A percentile compares a stretch with the other conserved stretches of the same genome.
phyloP scores from a whole-genome alignment of 2,329 filamentous ascomycete species.

The Ceratocystis eucalypticola region DNA sequence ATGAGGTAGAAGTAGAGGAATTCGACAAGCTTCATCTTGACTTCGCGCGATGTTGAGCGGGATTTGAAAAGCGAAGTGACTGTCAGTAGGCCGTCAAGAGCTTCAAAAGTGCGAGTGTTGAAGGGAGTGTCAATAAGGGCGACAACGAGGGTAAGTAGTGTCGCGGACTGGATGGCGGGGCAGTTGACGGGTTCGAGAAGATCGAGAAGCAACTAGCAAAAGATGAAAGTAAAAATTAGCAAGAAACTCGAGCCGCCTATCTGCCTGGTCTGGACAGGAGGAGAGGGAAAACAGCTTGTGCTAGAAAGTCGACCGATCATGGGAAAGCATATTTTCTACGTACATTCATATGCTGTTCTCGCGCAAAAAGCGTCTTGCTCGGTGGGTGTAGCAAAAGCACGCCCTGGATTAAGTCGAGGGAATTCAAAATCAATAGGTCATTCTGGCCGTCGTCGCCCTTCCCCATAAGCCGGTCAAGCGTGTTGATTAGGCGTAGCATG shows the following conservation, averaged over 20 bases:
- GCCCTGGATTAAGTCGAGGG: slow-evolving; percentile 81
- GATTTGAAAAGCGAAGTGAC: slow-evolving; percentile 89
- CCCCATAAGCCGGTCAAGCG: slow-evolving; percentile 72
- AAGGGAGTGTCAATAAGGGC: slow-evolving; percentile 72
- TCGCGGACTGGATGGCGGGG: slow-evolving; percentile 79
- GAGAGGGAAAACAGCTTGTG: too few species aligned
- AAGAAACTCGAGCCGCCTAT: background rate
- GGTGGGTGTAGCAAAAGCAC: slow-evolving; percentile 78
- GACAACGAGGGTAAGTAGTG: slow-evolving; percentile 78
- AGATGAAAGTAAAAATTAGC: slow-evolving; percentile 14
- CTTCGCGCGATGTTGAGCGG: slow-evolving; percentile 68
- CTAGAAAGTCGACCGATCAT: too few species aligned
- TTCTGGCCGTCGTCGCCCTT: slow-evolving; percentile 71
- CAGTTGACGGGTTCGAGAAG: slow-evolving; percentile 87
- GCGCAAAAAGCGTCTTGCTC: slow-evolving; percentile 71
- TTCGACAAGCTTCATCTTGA: slow-evolving; percentile 92
- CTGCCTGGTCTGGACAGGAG: too few species aligned
- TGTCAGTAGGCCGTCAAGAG: slow-evolving; percentile 78
- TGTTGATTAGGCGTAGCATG: slow-evolving; percentile 68
- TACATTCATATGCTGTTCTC: slow-evolving; percentile 90
- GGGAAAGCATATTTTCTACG: slow-evolving; percentile 22
- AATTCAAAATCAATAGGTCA: slow-evolving; percentile 75
- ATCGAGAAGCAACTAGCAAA: slow-evolving; percentile 65
- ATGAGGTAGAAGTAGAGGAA: slow-evolving; percentile 98
- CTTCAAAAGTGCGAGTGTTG: slow-evolving; percentile 86